Base-by-base conservation (phyloP, 2,329 filamentous ascomycete species). In the Aureobasidium sp. region DNA sequence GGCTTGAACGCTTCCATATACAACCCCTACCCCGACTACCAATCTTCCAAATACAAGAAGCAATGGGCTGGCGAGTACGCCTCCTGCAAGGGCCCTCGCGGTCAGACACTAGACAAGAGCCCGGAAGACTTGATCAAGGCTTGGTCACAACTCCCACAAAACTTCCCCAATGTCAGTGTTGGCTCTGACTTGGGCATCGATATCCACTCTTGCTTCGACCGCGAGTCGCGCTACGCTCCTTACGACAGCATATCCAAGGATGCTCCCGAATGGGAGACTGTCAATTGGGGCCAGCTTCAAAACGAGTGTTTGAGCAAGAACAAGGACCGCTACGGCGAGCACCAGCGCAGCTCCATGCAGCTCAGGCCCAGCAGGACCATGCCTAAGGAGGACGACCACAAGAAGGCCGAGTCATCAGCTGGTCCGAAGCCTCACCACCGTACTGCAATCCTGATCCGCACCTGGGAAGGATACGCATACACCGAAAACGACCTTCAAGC, bases 281-380 rank as follows among this genome's bases (percentile, higher is more conserved):
- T 91, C 36, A 80, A 84, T 64, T 94, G 90, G 90, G 86, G 86
- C 14, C 74, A 81, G 36, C 76, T 93, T 21, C 89, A 93, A 70
- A 77, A 84, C 57, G 74, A 81, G 32, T 94, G 90, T 68, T 71
- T 85, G 1, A 74, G 81, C 65, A 80, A 77, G 66, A 95, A 95
- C 73, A 78, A 81, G 62, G 81, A 82, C 41, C 83, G 90, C 25
- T 94, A 69, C 63, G 67, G 68, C 7, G 72, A 72, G 1, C 67
- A 68, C 29, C 75, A 75, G 79, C 71, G 78, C 16, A 63, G 65
- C n/a, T 62, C 65, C 3, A 64, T 66, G 45, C 63, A 64, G 2
- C 61, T 68, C 9, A 62, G 60, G n/a, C 67, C 68, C 4, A 65
- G 64, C 32, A 65, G 67, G 53, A 62, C 64, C 4, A 53, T 67